Evolutionary conservation across 108 stramenopile species (phyloP).

Genomic region (Conticribra weissflogii): DNA sequence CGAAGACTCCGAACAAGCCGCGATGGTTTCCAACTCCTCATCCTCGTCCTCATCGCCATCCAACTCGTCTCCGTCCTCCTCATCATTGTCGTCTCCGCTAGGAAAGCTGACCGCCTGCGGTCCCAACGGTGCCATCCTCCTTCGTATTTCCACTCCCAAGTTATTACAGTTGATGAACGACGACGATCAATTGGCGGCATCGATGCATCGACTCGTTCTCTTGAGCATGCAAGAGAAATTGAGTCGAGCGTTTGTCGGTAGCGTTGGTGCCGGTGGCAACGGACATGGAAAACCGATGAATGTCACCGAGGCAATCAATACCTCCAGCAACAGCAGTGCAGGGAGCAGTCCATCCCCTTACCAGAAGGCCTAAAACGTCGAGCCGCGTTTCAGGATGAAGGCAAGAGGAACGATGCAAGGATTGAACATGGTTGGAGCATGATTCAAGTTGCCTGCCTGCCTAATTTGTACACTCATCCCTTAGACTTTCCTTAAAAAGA

Average conservation of each 20-base stretch:
- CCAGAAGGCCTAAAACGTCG: too few species aligned
- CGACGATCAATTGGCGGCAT: slow-evolving; percentile 39
- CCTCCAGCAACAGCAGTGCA: too few species aligned
- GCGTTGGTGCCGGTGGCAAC: too few species aligned
- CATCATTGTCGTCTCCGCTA: not conserved
- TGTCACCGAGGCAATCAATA: too few species aligned
- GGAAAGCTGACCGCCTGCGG: slow-evolving; percentile 9
- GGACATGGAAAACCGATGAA: too few species aligned
- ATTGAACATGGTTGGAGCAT: too few species aligned
- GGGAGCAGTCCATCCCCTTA: too few species aligned
- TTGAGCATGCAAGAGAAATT: slow-evolving; percentile 47
- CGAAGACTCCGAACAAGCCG: not conserved
- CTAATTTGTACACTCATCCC: too few species aligned
- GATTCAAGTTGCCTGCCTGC: too few species aligned
- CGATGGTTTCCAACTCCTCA: not conserved
- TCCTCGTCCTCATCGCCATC: not conserved
- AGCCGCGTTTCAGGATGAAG: too few species aligned
- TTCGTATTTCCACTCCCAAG: slow-evolving; percentile 40
- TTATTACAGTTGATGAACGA: slow-evolving; percentile 38
- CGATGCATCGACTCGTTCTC: slow-evolving; percentile 42
- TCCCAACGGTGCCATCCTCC: slow-evolving; percentile 33
- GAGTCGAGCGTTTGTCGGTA: not conserved
- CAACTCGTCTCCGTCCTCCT: not conserved
- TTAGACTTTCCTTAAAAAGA: too few species aligned
- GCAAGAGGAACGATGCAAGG: too few species aligned